Evolutionary conservation across 352 stramenopile genomes (phyloP).

Genomic region (Globisporangium cystogenes): DNA sequence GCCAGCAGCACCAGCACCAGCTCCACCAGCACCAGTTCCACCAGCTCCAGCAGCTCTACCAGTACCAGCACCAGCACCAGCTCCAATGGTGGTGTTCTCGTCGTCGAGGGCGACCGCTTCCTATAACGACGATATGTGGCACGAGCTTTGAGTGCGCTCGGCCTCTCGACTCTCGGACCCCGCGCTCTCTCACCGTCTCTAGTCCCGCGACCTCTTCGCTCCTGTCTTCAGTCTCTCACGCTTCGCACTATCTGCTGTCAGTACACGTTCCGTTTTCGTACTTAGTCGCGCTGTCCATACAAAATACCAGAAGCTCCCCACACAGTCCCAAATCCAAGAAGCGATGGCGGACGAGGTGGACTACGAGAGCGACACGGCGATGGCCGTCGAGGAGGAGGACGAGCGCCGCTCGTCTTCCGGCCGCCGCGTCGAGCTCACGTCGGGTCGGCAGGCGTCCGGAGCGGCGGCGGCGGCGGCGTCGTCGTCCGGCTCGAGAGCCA

Average conservation of each 20-base stretch:
- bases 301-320: too few relatives aligned
- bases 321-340: background rate
- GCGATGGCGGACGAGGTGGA: constrained; percentile 83
- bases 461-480: constrained; percentile 3
- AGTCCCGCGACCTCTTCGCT: too few relatives aligned
- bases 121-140: constrained; percentile 11
- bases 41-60: background rate
- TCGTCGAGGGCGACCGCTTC: too few relatives aligned
- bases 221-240: too few relatives aligned
- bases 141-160: constrained; percentile 3
- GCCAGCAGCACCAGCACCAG: too few relatives aligned
- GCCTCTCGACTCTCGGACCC: background rate
- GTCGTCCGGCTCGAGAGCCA: too few relatives aligned
- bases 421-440: constrained; percentile 1
- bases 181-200: too few relatives aligned
- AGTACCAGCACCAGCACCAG: too few relatives aligned
- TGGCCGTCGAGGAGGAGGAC: constrained; percentile 74
- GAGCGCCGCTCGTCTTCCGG: constrained; percentile 21
- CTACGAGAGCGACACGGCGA: constrained; percentile 86
- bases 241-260: too few relatives aligned
- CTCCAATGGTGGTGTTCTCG: background rate
- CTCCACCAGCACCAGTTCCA: background rate
- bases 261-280: background rate
- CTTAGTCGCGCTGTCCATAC: too few relatives aligned
- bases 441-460: background rate